Conservation (phyloP, 225 moss, liverwort and hornwort genomes). For the Neckera pumila region DNA sequence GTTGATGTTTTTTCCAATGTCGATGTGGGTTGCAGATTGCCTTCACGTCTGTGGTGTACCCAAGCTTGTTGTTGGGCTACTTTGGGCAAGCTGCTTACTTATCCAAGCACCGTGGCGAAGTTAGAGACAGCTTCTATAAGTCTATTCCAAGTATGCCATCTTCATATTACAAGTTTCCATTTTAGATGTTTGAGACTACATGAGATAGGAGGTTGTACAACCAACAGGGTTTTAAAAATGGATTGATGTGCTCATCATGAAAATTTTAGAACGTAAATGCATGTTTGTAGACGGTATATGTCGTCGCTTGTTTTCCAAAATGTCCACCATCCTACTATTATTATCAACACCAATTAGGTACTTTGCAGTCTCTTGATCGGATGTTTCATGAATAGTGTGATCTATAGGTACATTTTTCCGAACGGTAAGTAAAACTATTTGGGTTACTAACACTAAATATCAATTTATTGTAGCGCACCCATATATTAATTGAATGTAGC, state of each 20-base stretch:
- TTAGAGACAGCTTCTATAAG: conserved; percentile 47
- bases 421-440: background rate
- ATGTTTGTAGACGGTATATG: background rate
- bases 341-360: background rate
- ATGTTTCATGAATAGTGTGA: background rate
- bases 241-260: background rate
- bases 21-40: conserved; percentile 49
- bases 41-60: conserved; percentile 72
- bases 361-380: background rate
- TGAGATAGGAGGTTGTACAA: background rate
- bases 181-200: background rate
- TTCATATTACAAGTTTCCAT: background rate
- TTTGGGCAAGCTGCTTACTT: conserved; percentile 84
- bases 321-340: background rate
- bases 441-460: background rate
- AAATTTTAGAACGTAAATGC: background rate
- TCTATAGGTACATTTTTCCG: background rate
- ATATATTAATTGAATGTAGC: no score
- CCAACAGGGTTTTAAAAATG: background rate
- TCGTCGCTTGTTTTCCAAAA: background rate
- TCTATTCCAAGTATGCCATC: conserved; percentile 66
- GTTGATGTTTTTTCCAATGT: background rate
- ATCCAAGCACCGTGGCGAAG: conserved; percentile 30
- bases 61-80: conserved; percentile 65
- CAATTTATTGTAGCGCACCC: no score